Evolutionary conservation across 352 stramenopile species (phyloP).

Genomic region (Globisporangium spiculum): DNA sequence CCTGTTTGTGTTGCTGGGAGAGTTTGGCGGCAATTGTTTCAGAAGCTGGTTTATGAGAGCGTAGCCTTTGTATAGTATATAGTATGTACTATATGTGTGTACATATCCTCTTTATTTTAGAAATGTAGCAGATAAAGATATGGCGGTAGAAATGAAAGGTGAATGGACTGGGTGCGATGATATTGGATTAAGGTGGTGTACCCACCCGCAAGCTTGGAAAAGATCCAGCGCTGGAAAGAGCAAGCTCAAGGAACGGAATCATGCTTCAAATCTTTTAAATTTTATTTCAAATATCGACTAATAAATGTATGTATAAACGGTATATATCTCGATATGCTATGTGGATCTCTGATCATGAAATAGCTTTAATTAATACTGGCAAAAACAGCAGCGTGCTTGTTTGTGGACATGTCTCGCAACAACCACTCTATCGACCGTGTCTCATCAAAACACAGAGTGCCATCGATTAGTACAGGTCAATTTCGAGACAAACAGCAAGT

Average conservation of each 20-base stretch:
- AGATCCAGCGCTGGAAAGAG: not conserved
- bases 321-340: not conserved
- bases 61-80: not conserved
- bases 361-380: not conserved
- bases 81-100: not conserved
- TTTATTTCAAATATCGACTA: not conserved
- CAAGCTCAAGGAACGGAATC: not conserved
- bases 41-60: too few relatives aligned
- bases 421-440: not conserved
- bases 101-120: not conserved
- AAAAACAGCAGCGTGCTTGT: not conserved
- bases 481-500: not conserved
- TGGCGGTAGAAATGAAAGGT: not conserved
- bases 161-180: not conserved
- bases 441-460: not conserved
- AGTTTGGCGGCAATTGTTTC: not conserved
- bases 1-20: not conserved
- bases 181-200: not conserved
- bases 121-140: not conserved
- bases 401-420: not conserved
- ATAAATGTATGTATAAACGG: rapidly evolving
- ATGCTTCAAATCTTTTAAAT: not conserved
- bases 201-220: not conserved
- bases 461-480: not conserved
- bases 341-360: not conserved